phyloP scores from a whole-genome alignment of 805 yeast genomes.

The Starmerella riodocensis region DNA sequence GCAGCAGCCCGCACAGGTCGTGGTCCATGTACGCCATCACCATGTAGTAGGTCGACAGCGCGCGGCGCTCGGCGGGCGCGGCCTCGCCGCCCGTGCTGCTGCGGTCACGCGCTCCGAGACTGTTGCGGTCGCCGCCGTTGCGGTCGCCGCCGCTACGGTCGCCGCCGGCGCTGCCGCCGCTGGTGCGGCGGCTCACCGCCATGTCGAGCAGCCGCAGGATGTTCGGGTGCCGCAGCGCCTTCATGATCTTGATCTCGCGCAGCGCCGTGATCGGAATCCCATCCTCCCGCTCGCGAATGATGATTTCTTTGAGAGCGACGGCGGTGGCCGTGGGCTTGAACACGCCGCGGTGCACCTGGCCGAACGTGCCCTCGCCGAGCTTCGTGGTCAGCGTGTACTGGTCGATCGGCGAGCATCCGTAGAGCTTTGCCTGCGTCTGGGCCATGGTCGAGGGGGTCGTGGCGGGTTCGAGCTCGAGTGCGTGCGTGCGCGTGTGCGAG shows the following conservation, averaged over 20 bases:
- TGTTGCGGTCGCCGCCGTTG: slow-evolving; percentile 8
- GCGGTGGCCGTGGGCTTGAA: slow-evolving; percentile 38
- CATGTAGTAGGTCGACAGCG: slow-evolving; percentile 48
- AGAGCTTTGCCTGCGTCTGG: slow-evolving; percentile 2
- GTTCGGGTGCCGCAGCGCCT: slow-evolving; percentile 53
- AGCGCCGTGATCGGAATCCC: slow-evolving; percentile 87
- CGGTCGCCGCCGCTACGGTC: too few species aligned
- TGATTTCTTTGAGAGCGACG: slow-evolving; percentile 79
- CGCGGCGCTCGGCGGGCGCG: slow-evolving; percentile 20
- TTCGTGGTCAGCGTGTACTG: slow-evolving; percentile 28
- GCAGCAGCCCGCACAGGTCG: slow-evolving; percentile 79
- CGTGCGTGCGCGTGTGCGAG: too few species aligned
- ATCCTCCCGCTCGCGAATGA: slow-evolving; percentile 64
- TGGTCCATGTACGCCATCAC: slow-evolving; percentile 87
- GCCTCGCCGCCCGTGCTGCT: too few species aligned
- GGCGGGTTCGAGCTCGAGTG: too few species aligned
- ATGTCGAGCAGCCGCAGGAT: slow-evolving; percentile 68
- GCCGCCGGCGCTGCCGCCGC: too few species aligned
- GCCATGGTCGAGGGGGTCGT: neutral
- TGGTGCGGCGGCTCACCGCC: slow-evolving; percentile 35
- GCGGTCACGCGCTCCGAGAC: too few species aligned
- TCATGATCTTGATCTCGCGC: slow-evolving; percentile 77
- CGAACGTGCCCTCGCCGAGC: slow-evolving; percentile 78
- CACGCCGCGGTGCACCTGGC: slow-evolving; percentile 72
- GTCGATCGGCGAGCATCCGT: slow-evolving; percentile 28